Conservation (phyloP, 2,329 filamentous ascomycete genomes). For the Fusarium ramigenum region DNA sequence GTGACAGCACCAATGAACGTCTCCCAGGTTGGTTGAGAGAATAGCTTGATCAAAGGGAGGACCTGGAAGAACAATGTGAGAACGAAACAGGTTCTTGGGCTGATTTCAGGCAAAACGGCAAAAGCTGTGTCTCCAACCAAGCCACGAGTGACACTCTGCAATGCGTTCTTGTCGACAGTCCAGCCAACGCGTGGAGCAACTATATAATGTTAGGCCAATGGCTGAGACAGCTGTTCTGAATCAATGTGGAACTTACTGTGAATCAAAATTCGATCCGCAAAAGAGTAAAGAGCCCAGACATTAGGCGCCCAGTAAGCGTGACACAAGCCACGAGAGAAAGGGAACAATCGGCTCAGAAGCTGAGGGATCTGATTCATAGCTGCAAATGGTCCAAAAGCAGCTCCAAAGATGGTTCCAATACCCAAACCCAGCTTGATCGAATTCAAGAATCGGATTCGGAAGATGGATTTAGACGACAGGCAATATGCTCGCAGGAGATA, state of each 20-base stretch:
- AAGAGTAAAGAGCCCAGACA: constrained; percentile 96
- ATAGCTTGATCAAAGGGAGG: constrained; percentile 83
- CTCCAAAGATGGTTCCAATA: constrained; percentile 74
- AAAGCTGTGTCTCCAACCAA: constrained; percentile 94
- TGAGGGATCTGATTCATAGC: constrained; percentile 85
- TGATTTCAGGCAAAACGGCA: constrained; percentile 88
- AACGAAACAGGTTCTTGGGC: constrained; percentile 80
- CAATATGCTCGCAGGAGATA: constrained; percentile 92
- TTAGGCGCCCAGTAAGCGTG: constrained; percentile 99
- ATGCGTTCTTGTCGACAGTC: constrained; percentile 74
- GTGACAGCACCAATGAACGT: constrained; percentile 90
- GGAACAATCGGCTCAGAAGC: constrained; percentile 85
- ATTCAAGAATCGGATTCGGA: constrained; percentile 80
- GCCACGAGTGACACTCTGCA: constrained; percentile 90
- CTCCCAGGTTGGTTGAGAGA: constrained; percentile 83
- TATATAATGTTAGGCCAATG: constrained; percentile 47
- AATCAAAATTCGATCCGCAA: constrained; percentile 85
- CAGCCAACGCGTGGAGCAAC: constrained; percentile 86
- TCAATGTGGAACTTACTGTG: constrained; percentile 64
- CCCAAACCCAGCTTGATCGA: constrained; percentile 82
- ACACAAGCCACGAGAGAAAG: constrained; percentile 91
- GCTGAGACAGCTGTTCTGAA: neutral
- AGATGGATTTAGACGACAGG: constrained; percentile 78
- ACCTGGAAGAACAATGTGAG: constrained; percentile 85
- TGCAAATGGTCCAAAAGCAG: constrained; percentile 91